Evolutionary conservation across 169 alveolate genomes (phyloP).

Genomic region (Plasmodium berghei): DNA sequence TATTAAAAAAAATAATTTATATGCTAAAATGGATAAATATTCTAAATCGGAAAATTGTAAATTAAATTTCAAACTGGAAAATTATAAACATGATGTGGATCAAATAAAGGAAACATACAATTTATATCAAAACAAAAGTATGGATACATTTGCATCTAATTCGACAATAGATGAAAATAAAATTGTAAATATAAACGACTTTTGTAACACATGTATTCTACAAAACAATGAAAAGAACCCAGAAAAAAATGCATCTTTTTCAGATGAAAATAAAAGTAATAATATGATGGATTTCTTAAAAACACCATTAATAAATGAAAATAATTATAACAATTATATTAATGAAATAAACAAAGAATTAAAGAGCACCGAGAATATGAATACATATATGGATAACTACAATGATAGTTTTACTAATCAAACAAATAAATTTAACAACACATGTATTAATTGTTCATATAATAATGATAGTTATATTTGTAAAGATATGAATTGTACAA

Average conservation of each 20-base stretch:
- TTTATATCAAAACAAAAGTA: conserved; percentile 9
- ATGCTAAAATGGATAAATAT: conserved; percentile 8
- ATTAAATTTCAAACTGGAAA: conserved; percentile 8
- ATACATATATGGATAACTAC: no score
- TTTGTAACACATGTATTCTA: conserved; percentile 24
- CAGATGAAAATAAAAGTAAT: not conserved
- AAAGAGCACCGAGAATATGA: no score
- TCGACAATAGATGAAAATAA: conserved; percentile 72
- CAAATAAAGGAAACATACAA: conserved; percentile 22
- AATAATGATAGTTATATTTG: no score
- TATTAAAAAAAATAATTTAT: not conserved
- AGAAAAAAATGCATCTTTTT: not conserved
- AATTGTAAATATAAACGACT: conserved; percentile 35
- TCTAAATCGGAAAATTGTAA: not conserved
- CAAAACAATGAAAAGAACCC: not conserved
- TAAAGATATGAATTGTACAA: no score
- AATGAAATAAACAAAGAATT: not conserved
- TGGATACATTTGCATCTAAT: conserved; percentile 55
- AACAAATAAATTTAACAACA: no score
- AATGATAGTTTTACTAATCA: no score
- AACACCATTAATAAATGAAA: conserved; percentile 18
- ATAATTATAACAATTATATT: not conserved
- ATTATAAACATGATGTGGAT: conserved; percentile 36
- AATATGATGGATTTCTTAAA: conserved; percentile 28
- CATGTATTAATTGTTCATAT: no score